These are phyloP conservation scores for Podaxis sp. DNA, from an alignment of 768 basidiomycete species.

Conservation along the genomic window DNA sequence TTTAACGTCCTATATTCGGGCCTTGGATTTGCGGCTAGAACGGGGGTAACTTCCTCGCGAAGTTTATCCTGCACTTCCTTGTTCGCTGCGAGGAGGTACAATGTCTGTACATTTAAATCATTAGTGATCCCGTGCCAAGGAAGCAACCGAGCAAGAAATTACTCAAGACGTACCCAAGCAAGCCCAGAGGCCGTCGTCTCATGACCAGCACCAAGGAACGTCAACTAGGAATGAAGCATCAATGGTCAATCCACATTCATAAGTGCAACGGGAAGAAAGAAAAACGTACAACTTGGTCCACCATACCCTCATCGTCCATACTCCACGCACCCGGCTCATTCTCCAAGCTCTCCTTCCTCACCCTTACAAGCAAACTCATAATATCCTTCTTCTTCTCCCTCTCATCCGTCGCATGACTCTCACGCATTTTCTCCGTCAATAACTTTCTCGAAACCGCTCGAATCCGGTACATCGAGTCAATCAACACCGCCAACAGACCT, in stretches of 20 bases:
- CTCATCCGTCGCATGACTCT: slow-evolving; percentile 28
- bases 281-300: slow-evolving; percentile 44
- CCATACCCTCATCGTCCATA: slow-evolving; percentile 45
- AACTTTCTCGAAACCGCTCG: slow-evolving; percentile 34
- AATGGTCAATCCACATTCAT: no score
- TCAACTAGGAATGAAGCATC: slow-evolving; percentile 22
- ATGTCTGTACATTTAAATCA: slow-evolving; percentile 23
- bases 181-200: slow-evolving; percentile 36
- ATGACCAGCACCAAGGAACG: slow-evolving; percentile 39
- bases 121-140: neutral
- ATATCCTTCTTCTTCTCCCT: slow-evolving; percentile 42
- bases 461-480: slow-evolving; percentile 39
- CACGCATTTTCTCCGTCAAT: slow-evolving; percentile 36
- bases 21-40: slow-evolving; percentile 27
- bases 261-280: no score
- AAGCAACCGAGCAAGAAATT: neutral
- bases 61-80: slow-evolving; percentile 39
- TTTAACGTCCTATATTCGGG: slow-evolving; percentile 39
- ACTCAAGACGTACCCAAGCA: slow-evolving; percentile 29
- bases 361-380: slow-evolving; percentile 45
- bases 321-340: slow-evolving; percentile 29
- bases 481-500: slow-evolving; percentile 15
- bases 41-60: slow-evolving; percentile 36
- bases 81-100: slow-evolving; percentile 42
- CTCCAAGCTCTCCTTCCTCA: slow-evolving; percentile 32